Base-by-base conservation (phyloP, 305 asterid genomes). In the Solanum hybrid region DNA sequence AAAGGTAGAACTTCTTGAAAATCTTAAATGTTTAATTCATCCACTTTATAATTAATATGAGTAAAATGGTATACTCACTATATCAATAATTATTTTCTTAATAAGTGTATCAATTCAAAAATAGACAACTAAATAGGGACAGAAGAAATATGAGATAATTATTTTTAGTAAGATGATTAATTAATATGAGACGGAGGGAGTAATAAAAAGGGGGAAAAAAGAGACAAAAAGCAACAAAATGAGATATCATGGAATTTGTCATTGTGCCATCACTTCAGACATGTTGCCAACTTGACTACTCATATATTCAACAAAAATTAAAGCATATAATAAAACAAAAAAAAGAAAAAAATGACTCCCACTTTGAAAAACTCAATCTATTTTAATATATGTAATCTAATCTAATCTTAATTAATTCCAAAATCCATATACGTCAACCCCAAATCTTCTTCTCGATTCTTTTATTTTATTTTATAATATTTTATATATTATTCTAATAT, bases 241-340 rank as follows among this genome's bases (percentile, higher is more conserved):
- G 29, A 82, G 40, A 51, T 31, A 17, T 42, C 0, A 27, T 56
- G 86, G 51, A 82, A 82, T 87, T 88, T 88, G 87, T 51, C 86
- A 64, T 82, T 24, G 86, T 82, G 89, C 36, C 11, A 72, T 88
- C 89, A 73, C 86, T 84, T 82, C 88, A 81, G 9, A 75, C 73
- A 38, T 88, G 77, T 88, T 85, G 89, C 64, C 90, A 86, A 88
- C 90, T 82, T 36, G 76, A 34, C 87, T 11, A 45, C 73, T 29
- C 27, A 64, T n/a, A 51, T 51, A 34, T 27, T 64, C 69, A 81
- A 45, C 86, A 17, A 84, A 69, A 84, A 34, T 4, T 27, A 34
- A 76, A 89, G 42, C 31, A 71, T 12, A 38, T 31, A 36, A 84
- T 31, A 51, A 82, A 19, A 19, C 24, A 35, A 36, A 34, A 34